Evolutionary conservation across 768 basidiomycete species (phyloP).

Genomic region (Russula olivacea): DNA sequence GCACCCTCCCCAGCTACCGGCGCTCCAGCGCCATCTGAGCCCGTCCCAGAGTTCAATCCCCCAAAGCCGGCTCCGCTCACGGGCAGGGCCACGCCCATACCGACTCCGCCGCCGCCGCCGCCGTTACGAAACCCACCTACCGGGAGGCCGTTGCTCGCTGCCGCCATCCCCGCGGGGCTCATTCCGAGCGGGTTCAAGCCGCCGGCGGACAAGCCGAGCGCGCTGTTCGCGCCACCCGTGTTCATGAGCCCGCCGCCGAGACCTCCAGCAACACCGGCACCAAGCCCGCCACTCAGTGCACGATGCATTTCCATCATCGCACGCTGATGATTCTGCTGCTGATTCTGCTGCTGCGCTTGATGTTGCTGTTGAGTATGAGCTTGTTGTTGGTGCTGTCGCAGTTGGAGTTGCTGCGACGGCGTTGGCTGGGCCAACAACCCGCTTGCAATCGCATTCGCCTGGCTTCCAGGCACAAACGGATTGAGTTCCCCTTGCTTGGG

Average conservation of each 20-base stretch:
- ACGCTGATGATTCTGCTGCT: constrained; percentile 21
- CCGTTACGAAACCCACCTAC: constrained; percentile 1
- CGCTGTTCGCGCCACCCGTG: constrained; percentile 4
- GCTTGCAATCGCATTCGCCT: constrained; percentile 20
- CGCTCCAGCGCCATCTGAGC: background rate
- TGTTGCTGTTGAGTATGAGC: constrained; percentile 12
- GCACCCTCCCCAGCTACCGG: background rate
- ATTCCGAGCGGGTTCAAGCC: constrained; percentile 1
- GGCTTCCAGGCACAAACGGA: constrained; percentile 22
- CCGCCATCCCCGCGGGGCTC: background rate
- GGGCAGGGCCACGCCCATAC: background rate
- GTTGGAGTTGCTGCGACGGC: constrained; percentile 6
- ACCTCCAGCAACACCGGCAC: constrained; percentile 5
- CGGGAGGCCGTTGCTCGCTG: background rate
- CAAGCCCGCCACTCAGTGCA: constrained; percentile 17
- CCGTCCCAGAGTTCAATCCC: background rate
- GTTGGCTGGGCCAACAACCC: constrained; percentile 11
- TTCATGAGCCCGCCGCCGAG: constrained; percentile 14
- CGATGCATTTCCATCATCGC: constrained; percentile 14
- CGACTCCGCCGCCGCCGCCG: background rate
- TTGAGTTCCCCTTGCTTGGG: constrained; percentile 24
- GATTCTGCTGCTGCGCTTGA: constrained; percentile 16
- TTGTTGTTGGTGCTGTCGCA: constrained; percentile 9
- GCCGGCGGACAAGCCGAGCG: constrained; percentile 7
- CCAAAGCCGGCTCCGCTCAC: constrained; percentile 7